phyloP scores from a whole-genome alignment of 805 yeast genomes.

The Nakazawaea laoshanensis region DNA sequence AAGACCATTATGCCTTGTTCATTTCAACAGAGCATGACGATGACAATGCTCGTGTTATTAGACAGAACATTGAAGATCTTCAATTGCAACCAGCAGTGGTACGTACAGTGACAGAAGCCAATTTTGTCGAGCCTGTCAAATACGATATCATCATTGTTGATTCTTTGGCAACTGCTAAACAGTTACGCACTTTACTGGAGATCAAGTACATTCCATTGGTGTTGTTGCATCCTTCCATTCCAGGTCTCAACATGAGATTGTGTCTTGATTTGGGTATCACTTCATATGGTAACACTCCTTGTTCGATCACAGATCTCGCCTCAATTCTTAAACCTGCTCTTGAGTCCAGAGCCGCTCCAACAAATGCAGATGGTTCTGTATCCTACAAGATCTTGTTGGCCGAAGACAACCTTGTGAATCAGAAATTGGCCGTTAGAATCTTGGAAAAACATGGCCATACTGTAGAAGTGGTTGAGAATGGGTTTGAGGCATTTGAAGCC shows the following conservation, averaged over 20 bases:
- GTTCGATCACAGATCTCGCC: slow-evolving; percentile 73
- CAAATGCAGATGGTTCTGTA: slow-evolving; percentile 69
- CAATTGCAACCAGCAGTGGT: slow-evolving; percentile 58
- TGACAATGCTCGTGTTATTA: slow-evolving; percentile 41
- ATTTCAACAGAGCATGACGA: slow-evolving; percentile 56
- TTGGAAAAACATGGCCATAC: slow-evolving; percentile 80
- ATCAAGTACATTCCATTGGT: slow-evolving; percentile 83
- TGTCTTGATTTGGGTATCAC: slow-evolving; percentile 84
- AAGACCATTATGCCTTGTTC: slow-evolving; percentile 60
- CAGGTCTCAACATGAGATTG: slow-evolving; percentile 69
- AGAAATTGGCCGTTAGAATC: slow-evolving; percentile 78
- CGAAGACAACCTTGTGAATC: slow-evolving; percentile 83
- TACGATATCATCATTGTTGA: slow-evolving; percentile 82
- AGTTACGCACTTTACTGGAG: slow-evolving; percentile 60
- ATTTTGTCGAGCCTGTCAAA: slow-evolving; percentile 44
- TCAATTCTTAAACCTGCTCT: slow-evolving; percentile 79
- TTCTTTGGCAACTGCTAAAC: slow-evolving; percentile 64
- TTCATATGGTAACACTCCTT: slow-evolving; percentile 84
- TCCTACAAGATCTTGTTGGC: slow-evolving; percentile 72
- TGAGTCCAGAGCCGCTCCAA: slow-evolving; percentile 74
- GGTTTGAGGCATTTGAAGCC: slow-evolving; percentile 74
- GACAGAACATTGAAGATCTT: slow-evolving; percentile 40
- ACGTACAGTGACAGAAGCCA: slow-evolving; percentile 46
- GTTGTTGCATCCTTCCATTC: slow-evolving; percentile 64
- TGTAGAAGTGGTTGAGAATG: slow-evolving; percentile 82